Evolutionary conservation across 2,329 filamentous ascomycete species (phyloP), one percentile per base, ranked within the genome.

Genomic region (Rachicladosporium sp.): DNA sequence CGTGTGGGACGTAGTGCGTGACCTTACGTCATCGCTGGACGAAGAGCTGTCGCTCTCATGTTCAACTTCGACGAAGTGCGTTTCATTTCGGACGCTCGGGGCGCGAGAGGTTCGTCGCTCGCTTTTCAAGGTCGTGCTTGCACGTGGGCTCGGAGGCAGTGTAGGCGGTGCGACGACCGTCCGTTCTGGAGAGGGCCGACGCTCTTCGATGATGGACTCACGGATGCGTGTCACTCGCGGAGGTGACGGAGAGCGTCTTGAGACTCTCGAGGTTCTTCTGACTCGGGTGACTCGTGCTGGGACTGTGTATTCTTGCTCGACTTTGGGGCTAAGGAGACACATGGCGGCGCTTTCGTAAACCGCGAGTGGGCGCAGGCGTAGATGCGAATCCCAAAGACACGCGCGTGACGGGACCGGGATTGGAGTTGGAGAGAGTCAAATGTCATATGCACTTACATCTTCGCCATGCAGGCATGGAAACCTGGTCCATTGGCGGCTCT

Each of bases 291-390:
- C 54, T 4, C 54, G 49, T 13, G 49, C 44, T 11, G 52, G 52
- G 10, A 48, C 43, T 2, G 42, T 36, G 33, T 53, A 53, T 34
- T 62, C 55, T 33, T 68, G 64, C 45, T 67, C 65, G 37, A 65
- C 58, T 43, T 60, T 61, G 40, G 68, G 61, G 44, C 60, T 62
- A 53, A 68, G 51, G 29, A 68, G 62, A 52, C 66, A 69, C 66
- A 69, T 68, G 33, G 9, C 33, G 37, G 29, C 13, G 30, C 10
- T 10, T 31, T 19, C 15, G 15, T 19, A 19, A 19, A 19, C 5
- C 15, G 15, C 15, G 15, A 3, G 3, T 19, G 15, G 15, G 15
- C 15, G 15, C 15, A 19, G 15, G 15, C 15, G 15, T 19, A 19
- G 15, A 19, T 19, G 15, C 15, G 15, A 19, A 19, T 19, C 15